Conservation (phyloP, 306 rosid genomes). For the Cicer chorassanicum region DNA sequence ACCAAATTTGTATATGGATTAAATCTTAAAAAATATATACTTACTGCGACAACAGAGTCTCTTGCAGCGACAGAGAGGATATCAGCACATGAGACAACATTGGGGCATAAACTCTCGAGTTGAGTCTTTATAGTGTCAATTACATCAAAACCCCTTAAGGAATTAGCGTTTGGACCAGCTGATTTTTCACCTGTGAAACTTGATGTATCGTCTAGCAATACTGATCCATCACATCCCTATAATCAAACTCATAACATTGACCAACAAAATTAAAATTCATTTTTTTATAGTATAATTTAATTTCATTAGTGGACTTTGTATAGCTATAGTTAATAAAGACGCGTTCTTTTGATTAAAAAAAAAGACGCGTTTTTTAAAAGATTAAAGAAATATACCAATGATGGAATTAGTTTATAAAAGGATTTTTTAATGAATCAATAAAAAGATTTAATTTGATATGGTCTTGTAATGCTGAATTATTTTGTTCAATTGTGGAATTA, state of each 20-base stretch:
- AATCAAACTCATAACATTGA: background rate
- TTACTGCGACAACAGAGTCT: slow-evolving; percentile 65
- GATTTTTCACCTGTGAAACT: slow-evolving; percentile 64
- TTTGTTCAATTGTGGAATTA: too few species aligned
- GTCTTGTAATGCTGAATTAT: background rate
- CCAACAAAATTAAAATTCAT: background rate
- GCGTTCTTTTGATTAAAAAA: background rate
- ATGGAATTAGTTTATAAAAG: background rate
- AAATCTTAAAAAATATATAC: background rate
- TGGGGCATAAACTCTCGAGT: slow-evolving; percentile 50
- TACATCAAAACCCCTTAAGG: slow-evolving; percentile 61
- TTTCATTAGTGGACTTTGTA: background rate
- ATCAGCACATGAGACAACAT: slow-evolving; percentile 66
- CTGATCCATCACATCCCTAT: slow-evolving; percentile 73
- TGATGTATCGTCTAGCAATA: slow-evolving; percentile 61
- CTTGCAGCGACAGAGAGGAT: slow-evolving; percentile 62
- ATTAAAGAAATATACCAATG: background rate
- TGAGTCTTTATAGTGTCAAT: slow-evolving; percentile 57
- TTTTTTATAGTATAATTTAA: background rate
- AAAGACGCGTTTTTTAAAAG: background rate
- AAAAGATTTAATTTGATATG: background rate
- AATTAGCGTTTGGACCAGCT: slow-evolving; percentile 56
- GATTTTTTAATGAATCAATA: background rate
- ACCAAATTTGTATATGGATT: too few species aligned
- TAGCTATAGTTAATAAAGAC: background rate